A percentile compares a stretch with the other conserved stretches of the same genome.
Evolutionary conservation across 1,284 basidiomycete species (phyloP).

Genomic region (Sporisorium exsertum): DNA sequence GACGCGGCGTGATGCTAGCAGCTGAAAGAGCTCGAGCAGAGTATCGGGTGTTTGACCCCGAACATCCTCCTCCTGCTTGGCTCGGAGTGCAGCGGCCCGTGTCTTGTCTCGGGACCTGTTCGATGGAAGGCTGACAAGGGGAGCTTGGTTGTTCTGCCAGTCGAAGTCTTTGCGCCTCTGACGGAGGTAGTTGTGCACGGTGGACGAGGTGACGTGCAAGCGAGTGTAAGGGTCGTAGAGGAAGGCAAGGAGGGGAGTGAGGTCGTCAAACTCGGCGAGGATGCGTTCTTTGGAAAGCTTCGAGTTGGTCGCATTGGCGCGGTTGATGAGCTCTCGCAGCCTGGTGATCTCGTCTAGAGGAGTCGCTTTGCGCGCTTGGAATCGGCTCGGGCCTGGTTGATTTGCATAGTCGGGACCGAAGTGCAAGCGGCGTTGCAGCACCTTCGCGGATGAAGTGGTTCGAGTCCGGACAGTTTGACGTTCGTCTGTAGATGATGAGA

Average conservation of each 20-base stretch:
- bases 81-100: conserved; percentile 24
- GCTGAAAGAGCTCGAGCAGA: conserved; percentile 37
- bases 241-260: conserved; percentile 35
- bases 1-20: conserved; percentile 28
- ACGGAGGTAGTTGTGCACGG: conserved; percentile 30
- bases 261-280: conserved; percentile 36
- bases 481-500: neutral
- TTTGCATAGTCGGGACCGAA: conserved; percentile 12
- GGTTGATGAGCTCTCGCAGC: conserved; percentile 45
- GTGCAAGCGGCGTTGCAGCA: conserved; percentile 12
- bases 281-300: conserved; percentile 41
- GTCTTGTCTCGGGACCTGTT: conserved; percentile 20
- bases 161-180: conserved; percentile 29
- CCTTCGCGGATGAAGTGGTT: no score
- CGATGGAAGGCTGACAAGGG: conserved; percentile 29
- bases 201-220: conserved; percentile 38
- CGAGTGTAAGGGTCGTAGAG: conserved; percentile 48
- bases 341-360: conserved; percentile 47
- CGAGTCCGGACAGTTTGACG: neutral
- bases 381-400: conserved; percentile 9
- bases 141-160: conserved; percentile 44
- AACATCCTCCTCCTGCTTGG: conserved; percentile 25
- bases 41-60: conserved; percentile 19
- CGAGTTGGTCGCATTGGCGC: conserved; percentile 46
- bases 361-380: conserved; percentile 11